Base-by-base conservation (phyloP, 257 asterid genomes). In the Eucommia ulmoides region DNA sequence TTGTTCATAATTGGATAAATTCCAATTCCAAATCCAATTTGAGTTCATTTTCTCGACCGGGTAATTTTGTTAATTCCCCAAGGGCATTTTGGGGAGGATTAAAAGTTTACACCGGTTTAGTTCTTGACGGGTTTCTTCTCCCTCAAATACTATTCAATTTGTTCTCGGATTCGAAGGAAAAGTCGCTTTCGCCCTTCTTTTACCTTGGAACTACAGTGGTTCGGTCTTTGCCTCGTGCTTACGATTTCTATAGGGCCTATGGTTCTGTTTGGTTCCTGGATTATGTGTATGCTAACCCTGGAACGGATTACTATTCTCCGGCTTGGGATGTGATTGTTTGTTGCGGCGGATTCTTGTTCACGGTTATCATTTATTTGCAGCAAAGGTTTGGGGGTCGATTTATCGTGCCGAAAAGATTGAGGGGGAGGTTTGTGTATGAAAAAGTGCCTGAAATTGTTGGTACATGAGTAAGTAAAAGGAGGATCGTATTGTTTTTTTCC, bases 121-220 rank as follows among this genome's bases (percentile, higher is more conserved):
- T 79, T 33, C 68, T 68, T 63, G 97, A 84, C 41, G 84, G 97
- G 11, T 80, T 82, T 65, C 62, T 88, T 53, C 73, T 88, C 59
- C 97, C 97, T 22, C 97, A 88, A 46, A 68, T 84, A 50, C 69
- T 84, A 19, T 82, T 88, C 75, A 84, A 80, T 57, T 14, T 78
- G 17, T 75, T 82, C 61, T 55, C 64, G 4, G 77, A 66, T 55
- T 55, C 80, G 23, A 77, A 47, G 42, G 87, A 65, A 69, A 76
- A 55, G 66, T 78, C 84, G 29, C 93, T 88, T 23, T 58, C 78
- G 55, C 80, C 89, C 4, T 56, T 81, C 0, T 88, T 82, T 54
- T 84, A 79, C 38, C 14, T 67, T 0, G 97, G 97, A 23, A 75
- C 74, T 19, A 77, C 93, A 26, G 53, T 74, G 38, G 87, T 88